Percentiles rank a stretch among this genome's conserved stretches.
phyloP scores from a whole-genome alignment of 305 asterid genomes.

The Fraxinus angustifolia region DNA sequence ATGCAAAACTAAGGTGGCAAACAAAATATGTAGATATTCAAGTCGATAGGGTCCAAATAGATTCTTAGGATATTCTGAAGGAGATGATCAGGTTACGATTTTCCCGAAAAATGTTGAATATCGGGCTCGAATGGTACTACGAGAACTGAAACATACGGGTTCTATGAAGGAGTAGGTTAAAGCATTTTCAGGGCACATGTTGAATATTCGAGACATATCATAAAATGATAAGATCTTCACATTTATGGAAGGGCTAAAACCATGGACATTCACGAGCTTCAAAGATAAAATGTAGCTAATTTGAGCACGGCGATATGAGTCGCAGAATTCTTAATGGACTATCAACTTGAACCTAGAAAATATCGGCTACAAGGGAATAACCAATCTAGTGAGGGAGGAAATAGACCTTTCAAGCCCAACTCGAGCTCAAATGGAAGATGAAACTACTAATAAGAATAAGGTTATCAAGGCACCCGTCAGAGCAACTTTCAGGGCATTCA shows the following conservation, averaged over 20 bases:
- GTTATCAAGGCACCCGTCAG: neutral
- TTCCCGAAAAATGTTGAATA: neutral
- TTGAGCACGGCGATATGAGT: neutral
- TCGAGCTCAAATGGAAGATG: neutral
- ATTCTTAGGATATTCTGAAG: neutral
- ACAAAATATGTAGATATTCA: neutral
- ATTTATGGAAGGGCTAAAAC: neutral
- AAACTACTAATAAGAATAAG: neutral
- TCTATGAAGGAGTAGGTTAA: neutral
- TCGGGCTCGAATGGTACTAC: neutral
- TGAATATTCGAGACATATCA: too few species aligned
- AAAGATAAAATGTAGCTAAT: neutral
- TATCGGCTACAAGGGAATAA: neutral
- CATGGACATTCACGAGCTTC: neutral
- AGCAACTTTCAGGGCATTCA: neutral
- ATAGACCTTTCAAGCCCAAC: neutral
- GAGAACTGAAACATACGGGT: neutral
- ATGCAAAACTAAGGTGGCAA: too few species aligned
- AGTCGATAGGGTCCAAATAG: neutral
- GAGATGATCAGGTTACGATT: neutral
- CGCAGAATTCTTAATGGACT: too few species aligned
- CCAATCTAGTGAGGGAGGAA: neutral
- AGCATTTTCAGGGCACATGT: too few species aligned
- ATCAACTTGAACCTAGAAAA: neutral
- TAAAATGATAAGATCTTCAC: too few species aligned